A percentile compares a stretch with the other conserved stretches of the same genome.
These are phyloP conservation scores for Coemansia sp. DNA, from an alignment of 192 early-diverging fungal species.

Conservation along the genomic window DNA sequence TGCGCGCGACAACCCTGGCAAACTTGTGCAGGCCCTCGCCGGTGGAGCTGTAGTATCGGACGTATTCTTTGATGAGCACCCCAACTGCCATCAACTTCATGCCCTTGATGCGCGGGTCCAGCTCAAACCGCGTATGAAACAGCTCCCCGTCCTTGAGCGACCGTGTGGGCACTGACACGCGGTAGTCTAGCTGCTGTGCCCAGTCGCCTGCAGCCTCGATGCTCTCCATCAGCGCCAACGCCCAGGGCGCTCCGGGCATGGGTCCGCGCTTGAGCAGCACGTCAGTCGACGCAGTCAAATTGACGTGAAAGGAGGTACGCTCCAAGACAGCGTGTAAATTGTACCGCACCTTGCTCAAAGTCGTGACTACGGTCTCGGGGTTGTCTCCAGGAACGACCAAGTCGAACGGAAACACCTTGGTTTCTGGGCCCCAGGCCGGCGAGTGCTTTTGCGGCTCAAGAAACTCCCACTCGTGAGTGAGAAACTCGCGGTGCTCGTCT, in stretches of 20 bases:
- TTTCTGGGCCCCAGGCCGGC: slow-evolving; percentile 24
- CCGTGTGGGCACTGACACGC: slow-evolving; percentile 55
- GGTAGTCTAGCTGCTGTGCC: slow-evolving; percentile 55
- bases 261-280: slow-evolving; percentile 53
- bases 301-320: slow-evolving; percentile 55
- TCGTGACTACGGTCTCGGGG: slow-evolving; percentile 57
- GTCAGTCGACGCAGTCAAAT: slow-evolving; percentile 21
- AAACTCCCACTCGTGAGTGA: slow-evolving; percentile 56
- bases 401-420: slow-evolving; percentile 55
- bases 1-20: slow-evolving; percentile 33
- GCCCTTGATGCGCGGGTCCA: slow-evolving; percentile 46
- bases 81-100: slow-evolving; percentile 45
- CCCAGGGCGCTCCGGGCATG: slow-evolving; percentile 49
- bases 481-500: slow-evolving; percentile 46
- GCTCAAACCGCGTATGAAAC: slow-evolving; percentile 46
- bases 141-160: slow-evolving; percentile 54
- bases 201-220: slow-evolving; percentile 51
- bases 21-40: slow-evolving; percentile 24
- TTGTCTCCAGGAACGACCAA: slow-evolving; percentile 55
- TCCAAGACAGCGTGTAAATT: slow-evolving; percentile 54
- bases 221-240: slow-evolving; percentile 49
- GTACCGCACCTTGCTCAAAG: slow-evolving; percentile 53
- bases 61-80: slow-evolving; percentile 58
- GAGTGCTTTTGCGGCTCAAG: slow-evolving; percentile 37
- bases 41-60: slow-evolving; percentile 33